These are phyloP conservation scores for Ustilago shanxiensis DNA, from an alignment of 1,284 basidiomycete species.

Conservation along the genomic window DNA sequence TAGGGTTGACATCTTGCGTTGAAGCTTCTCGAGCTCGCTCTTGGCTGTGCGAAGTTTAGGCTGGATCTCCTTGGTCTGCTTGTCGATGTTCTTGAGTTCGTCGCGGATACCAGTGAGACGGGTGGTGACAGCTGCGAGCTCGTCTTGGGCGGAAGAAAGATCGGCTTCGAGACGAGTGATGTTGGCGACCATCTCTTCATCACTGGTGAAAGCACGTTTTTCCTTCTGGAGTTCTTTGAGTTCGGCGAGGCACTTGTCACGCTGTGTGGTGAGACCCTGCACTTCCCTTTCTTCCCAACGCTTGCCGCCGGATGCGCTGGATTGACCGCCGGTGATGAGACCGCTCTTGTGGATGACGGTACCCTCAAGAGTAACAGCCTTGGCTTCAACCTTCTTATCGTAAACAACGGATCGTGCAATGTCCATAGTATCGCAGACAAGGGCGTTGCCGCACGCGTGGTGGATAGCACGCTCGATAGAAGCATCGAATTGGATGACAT, in stretches of 20 bases:
- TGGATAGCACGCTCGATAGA: slow-evolving; percentile 87
- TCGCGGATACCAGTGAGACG: slow-evolving; percentile 56
- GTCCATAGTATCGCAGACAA: slow-evolving; percentile 95
- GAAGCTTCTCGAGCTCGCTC: slow-evolving; percentile 75
- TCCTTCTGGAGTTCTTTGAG: slow-evolving; percentile 84
- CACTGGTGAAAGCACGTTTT: slow-evolving; percentile 83
- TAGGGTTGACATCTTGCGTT: slow-evolving; percentile 66
- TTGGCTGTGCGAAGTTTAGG: slow-evolving; percentile 65
- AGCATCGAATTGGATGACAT: slow-evolving; percentile 75
- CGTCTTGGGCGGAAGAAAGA: slow-evolving; percentile 81
- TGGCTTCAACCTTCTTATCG: slow-evolving; percentile 93
- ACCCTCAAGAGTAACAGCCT: slow-evolving; percentile 96
- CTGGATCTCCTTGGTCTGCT: slow-evolving; percentile 45
- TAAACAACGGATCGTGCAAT: slow-evolving; percentile 91
- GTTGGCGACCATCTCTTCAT: slow-evolving; percentile 82
- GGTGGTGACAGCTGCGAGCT: slow-evolving; percentile 73
- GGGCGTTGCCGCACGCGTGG: slow-evolving; percentile 91
- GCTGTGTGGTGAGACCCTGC: slow-evolving; percentile 78
- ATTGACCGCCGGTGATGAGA: slow-evolving; percentile 91
- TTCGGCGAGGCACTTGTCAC: slow-evolving; percentile 81
- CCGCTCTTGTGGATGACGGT: slow-evolving; percentile 98
- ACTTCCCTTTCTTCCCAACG: slow-evolving; percentile 92
- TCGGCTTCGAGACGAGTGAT: slow-evolving; percentile 84
- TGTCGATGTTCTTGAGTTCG: slow-evolving; percentile 55
- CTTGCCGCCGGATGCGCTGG: slow-evolving; percentile 74